A percentile compares a stretch with the other conserved stretches of the same genome.
phyloP scores from a whole-genome alignment of 345 rosid species.

The Rhodomyrtus tomentosa region DNA sequence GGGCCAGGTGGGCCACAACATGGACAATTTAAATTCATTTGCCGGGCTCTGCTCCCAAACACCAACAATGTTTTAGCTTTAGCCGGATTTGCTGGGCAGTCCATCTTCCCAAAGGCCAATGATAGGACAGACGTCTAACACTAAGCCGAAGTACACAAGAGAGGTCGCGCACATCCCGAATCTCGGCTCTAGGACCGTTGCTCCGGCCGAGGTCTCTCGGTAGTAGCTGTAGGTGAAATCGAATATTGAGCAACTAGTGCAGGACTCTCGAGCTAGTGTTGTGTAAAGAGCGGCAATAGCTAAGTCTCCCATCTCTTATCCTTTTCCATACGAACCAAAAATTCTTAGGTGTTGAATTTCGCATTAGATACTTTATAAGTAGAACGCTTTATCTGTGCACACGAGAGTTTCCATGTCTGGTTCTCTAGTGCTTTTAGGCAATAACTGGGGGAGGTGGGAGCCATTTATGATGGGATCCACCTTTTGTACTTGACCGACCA shows the following conservation, averaged over 20 bases:
- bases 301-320: not conserved
- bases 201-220: not conserved
- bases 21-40: not conserved
- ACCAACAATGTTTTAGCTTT: not conserved
- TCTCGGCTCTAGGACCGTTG: not conserved
- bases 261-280: not conserved
- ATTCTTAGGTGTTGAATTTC: not conserved
- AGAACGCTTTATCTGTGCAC: not conserved
- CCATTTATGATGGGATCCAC: not conserved
- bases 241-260: not conserved
- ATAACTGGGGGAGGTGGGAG: not conserved
- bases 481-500: not conserved
- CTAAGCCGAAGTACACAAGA: too few species aligned
- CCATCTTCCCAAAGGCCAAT: too few species aligned
- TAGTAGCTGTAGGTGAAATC: not conserved
- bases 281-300: not conserved
- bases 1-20: not conserved
- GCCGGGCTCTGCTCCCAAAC: not conserved
- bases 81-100: too few species aligned
- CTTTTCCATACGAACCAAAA: not conserved
- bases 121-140: too few species aligned
- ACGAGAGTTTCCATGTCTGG: not conserved
- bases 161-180: not conserved
- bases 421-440: not conserved
- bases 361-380: not conserved